These are phyloP conservation scores for Flagelloscypha sp. DNA, from an alignment of 768 basidiomycete species.

Conservation along the genomic window DNA sequence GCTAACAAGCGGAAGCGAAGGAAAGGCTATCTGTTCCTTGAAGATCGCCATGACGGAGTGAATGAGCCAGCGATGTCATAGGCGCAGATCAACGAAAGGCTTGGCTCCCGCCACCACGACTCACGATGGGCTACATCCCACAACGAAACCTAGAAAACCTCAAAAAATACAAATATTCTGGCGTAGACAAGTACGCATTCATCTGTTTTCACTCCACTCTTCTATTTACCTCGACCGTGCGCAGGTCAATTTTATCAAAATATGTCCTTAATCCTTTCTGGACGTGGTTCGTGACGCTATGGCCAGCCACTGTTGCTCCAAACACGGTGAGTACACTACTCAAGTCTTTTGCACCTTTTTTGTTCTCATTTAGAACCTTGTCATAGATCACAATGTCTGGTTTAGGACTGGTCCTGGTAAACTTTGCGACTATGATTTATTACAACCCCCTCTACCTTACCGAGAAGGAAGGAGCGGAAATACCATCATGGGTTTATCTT, in stretches of 20 bases:
- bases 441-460: conserved; percentile 75
- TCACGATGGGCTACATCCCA: conserved; percentile 64
- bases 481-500: conserved; percentile 85
- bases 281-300: conserved; percentile 86
- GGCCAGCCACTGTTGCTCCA: conserved; percentile 79
- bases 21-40: no score
- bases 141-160: conserved; percentile 63
- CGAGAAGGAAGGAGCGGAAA: conserved; percentile 52
- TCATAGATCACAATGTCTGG: conserved; percentile 89
- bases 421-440: conserved; percentile 75
- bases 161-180: conserved; percentile 71
- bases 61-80: no score
- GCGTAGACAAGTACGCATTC: conserved; percentile 62
- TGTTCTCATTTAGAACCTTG: conserved; percentile 3
- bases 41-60: no score
- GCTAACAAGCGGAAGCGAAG: no score
- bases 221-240: conserved; percentile 5
- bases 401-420: conserved; percentile 69
- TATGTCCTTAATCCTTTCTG: conserved; percentile 81
- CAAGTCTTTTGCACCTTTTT: background rate
- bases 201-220: conserved; percentile 1
- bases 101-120: no score
- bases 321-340: conserved; percentile 59
- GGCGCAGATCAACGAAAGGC: no score
- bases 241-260: conserved; percentile 67